These are phyloP conservation scores for Huntiella decipiens DNA, from an alignment of 2,329 filamentous ascomycete genomes.

Conservation along the genomic window DNA sequence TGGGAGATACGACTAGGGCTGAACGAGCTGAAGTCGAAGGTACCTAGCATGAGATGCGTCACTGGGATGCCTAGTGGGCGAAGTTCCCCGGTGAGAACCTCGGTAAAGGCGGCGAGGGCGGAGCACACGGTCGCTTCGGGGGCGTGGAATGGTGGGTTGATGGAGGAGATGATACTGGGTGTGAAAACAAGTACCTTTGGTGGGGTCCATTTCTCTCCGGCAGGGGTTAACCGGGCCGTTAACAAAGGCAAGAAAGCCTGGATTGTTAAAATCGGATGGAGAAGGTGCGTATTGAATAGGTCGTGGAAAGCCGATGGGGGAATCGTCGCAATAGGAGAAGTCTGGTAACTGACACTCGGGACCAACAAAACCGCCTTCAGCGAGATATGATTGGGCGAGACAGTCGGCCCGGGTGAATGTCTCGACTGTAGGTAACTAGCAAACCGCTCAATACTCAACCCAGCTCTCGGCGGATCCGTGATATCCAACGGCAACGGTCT, in stretches of 20 bases:
- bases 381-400: conserved; percentile 55
- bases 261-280: conserved; percentile 73
- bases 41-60: conserved; percentile 75
- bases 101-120: conserved; percentile 70
- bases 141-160: conserved; percentile 63
- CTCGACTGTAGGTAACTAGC: conserved; percentile 51
- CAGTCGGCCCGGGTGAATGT: conserved; percentile 56
- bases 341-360: conserved; percentile 61
- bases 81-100: conserved; percentile 63
- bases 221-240: conserved; percentile 38
- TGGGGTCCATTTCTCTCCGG: conserved; percentile 30
- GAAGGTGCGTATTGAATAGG: conserved; percentile 76
- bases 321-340: conserved; percentile 69
- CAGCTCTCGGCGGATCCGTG: conserved; percentile 51
- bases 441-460: conserved; percentile 52
- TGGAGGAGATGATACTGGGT: conserved; percentile 60
- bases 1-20: conserved; percentile 24
- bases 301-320: conserved; percentile 71
- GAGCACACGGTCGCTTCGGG: conserved; percentile 74
- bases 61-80: conserved; percentile 57
- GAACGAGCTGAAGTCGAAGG: conserved; percentile 64
- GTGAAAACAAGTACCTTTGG: conserved; percentile 61
- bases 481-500: conserved; percentile 67
- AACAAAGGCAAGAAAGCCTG: conserved; percentile 77
- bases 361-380: conserved; percentile 70